Evolutionary conservation across 495 filamentous ascomycete species (phyloP), one percentile per base, ranked within the genome.

Genomic region (Penicillium pulvis): DNA sequence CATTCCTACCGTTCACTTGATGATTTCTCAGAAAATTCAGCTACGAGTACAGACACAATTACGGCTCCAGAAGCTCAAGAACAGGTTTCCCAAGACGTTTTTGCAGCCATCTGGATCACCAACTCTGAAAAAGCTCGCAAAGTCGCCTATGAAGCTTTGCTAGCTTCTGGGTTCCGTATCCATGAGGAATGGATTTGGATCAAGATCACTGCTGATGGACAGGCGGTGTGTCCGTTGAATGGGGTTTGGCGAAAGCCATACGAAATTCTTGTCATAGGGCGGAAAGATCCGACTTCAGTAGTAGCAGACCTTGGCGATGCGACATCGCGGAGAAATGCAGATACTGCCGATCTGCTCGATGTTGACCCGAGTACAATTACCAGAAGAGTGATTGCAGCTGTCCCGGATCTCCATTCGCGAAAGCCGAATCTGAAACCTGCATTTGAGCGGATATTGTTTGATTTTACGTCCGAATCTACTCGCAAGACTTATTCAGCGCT

Each of bases 141-240:
- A 10, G 64, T 83, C 35, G 80, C 94, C 1, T 81, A 89, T 6
- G 74, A 81, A 3, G 70, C 77, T 6, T 87, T 97, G 33, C 71
- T 69, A 8, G 69, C 74, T 42, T 90, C 89, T 78, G 87, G 83
- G 3, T 77, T 97, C 1, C 70, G 80, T 44, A 63, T 87, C 20
- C 70, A 81, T 16, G 93, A 92, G 49, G 92, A 97, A 77, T 98
- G 93, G 93, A 74, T 88, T 0, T 98, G 94, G 94, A 62, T 96
- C 36, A 98, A 98, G 71, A 83, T 85, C 10, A 97, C 94, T 0
- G 67, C 65, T 0, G 49, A 72, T 0, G 94, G 94, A 0, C 81
- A 90, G 60, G 87, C 91, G 0, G 77, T 96, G 16, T 81, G 81
- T 24, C 69, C 76, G n/a, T n/a, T 95, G 4, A 82, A 89, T 49